These are phyloP conservation scores for Salix viminalis DNA, from an alignment of 345 rosid species.

Conservation along the genomic window DNA sequence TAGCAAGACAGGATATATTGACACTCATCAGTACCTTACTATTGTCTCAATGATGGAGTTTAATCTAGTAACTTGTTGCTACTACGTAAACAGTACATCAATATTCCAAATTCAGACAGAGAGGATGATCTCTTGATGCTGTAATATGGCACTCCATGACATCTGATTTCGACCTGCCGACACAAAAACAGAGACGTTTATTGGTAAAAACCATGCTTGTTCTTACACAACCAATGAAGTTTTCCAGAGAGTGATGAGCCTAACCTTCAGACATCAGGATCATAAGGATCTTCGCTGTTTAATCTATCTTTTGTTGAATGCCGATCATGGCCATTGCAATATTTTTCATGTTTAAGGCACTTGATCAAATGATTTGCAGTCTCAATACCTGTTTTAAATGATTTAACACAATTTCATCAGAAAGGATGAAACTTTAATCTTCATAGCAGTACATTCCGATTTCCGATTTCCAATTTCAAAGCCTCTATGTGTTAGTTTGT, in stretches of 20 bases:
- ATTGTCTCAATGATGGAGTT: neutral
- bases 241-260: neutral
- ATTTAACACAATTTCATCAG: too few relatives aligned
- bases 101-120: neutral
- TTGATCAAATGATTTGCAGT: neutral
- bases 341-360: neutral
- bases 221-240: neutral
- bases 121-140: neutral
- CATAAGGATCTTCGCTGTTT: too few relatives aligned
- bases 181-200: neutral
- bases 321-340: neutral
- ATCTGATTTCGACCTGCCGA: neutral
- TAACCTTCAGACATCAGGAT: neutral
- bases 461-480: too few relatives aligned
- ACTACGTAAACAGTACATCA: neutral
- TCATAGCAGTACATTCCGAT: too few relatives aligned
- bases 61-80: neutral
- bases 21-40: neutral
- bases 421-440: too few relatives aligned
- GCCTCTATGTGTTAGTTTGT: too few relatives aligned
- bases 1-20: too few relatives aligned
- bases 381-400: too few relatives aligned
- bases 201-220: neutral
- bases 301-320: neutral
- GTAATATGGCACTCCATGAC: neutral